Conservation (phyloP, 140 eudicot species). For the Bidens hawaiensis region DNA sequence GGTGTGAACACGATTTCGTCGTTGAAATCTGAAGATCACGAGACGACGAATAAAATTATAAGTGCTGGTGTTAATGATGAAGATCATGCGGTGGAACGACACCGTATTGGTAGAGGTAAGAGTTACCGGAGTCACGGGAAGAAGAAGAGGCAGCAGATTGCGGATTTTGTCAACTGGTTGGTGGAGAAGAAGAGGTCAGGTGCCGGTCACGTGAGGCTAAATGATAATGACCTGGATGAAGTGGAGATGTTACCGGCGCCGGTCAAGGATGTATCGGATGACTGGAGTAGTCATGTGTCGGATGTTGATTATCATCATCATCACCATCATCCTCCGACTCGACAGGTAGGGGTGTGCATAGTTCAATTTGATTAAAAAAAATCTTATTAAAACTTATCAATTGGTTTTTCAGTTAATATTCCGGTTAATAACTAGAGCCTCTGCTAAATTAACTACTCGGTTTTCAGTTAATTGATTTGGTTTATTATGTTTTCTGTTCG, state of each 20-base stretch:
- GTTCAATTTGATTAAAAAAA: too few species aligned
- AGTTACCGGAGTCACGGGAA: conserved; percentile 40
- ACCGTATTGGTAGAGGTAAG: conserved; percentile 29
- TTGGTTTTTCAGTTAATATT: too few species aligned
- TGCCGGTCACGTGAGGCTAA: conserved; percentile 40
- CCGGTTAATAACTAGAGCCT: too few species aligned
- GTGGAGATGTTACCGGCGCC: conserved; percentile 32
- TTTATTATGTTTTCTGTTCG: too few species aligned
- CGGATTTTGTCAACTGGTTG: conserved; percentile 65
- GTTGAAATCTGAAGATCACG: conserved; percentile 34
- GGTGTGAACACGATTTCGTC: conserved; percentile 28
- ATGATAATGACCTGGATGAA: conserved; percentile 23
- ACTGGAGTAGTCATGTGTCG: conserved; percentile 16
- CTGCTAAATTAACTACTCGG: too few species aligned
- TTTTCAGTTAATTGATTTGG: too few species aligned
- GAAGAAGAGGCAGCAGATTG: conserved; percentile 41
- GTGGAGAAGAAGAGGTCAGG: conserved; percentile 38
- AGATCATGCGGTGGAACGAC: conserved; percentile 1
- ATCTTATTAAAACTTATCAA: too few species aligned
- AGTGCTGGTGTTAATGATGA: conserved; percentile 16
- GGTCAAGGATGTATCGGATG: conserved; percentile 13
- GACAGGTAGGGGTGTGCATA: too few species aligned
- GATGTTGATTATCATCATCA: conserved; percentile 4
- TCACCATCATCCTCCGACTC: not conserved
- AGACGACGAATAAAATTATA: conserved; percentile 10